A percentile compares a stretch with the other conserved stretches of the same genome.
Conservation (phyloP, 306 rosid genomes). For the Lablab purpureus region DNA sequence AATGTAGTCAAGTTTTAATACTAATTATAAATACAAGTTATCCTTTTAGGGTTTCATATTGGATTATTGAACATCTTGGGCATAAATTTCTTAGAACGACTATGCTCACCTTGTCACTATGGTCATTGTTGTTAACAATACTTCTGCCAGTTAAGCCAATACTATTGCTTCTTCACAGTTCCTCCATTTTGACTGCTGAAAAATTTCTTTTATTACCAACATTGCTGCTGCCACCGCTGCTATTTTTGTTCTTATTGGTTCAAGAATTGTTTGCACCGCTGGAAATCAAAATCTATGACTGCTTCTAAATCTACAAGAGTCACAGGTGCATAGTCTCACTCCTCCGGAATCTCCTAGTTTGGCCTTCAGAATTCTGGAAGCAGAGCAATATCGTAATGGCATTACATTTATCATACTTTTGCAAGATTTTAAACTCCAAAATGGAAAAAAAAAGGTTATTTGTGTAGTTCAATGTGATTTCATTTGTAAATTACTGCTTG, state of each 20-base stretch:
- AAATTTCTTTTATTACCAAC: background rate
- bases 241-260: slow-evolving; percentile 12
- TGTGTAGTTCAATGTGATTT: background rate
- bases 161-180: background rate
- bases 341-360: slow-evolving; percentile 33
- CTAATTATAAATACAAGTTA: background rate
- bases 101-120: slow-evolving; percentile 24
- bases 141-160: slow-evolving; percentile 9
- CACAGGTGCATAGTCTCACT: slow-evolving; percentile 12
- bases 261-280: slow-evolving; percentile 22
- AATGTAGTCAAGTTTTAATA: slow-evolving; percentile 1
- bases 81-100: background rate
- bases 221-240: slow-evolving; percentile 22
- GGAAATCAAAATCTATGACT: slow-evolving; percentile 24
- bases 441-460: background rate
- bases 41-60: background rate
- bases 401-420: slow-evolving; percentile 17
- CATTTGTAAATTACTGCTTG: slow-evolving; percentile 5
- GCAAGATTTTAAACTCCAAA: slow-evolving; percentile 29
- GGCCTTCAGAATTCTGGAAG: slow-evolving; percentile 21
- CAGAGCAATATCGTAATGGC: slow-evolving; percentile 14
- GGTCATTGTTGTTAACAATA: background rate
- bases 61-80: slow-evolving; percentile 7
- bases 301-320: slow-evolving; percentile 30
- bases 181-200: slow-evolving; percentile 2